Percentiles rank a stretch among this genome's conserved stretches.
These are phyloP conservation scores for Boletus huronensis DNA, from an alignment of 768 basidiomycete genomes.

Conservation along the genomic window DNA sequence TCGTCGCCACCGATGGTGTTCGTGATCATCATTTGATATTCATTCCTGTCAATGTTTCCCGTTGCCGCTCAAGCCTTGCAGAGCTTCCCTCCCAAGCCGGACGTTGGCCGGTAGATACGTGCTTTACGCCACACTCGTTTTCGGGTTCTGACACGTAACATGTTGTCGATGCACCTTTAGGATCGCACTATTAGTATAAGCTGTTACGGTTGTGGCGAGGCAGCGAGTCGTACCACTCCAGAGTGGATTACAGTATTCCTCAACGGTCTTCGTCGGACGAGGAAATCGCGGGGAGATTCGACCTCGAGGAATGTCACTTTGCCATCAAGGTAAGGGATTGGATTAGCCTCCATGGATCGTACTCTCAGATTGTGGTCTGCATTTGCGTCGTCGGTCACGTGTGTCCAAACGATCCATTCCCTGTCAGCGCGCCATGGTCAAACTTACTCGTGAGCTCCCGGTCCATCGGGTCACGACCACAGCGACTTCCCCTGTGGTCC, in stretches of 20 bases:
- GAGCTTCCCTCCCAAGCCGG: neutral
- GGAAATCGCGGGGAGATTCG: neutral
- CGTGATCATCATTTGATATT: neutral
- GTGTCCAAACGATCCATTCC: neutral
- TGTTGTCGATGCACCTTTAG: neutral
- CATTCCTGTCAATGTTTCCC: neutral
- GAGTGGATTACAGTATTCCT: neutral
- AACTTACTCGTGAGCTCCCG: neutral
- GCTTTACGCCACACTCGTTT: neutral
- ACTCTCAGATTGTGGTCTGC: neutral
- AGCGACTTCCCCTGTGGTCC: neutral
- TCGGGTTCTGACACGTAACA: neutral
- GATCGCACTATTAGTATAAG: neutral
- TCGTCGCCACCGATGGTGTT: too few relatives aligned
- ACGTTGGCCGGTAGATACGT: neutral
- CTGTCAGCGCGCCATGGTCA: neutral
- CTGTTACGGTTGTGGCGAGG: neutral
- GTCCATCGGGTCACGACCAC: neutral
- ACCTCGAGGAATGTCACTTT: neutral
- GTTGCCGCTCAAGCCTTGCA: neutral
- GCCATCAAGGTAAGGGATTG: neutral
- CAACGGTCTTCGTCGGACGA: neutral
- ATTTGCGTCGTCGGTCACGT: neutral
- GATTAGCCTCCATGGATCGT: neutral
- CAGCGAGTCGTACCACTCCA: neutral